Evolutionary conservation across 2,329 filamentous ascomycete species (phyloP), one percentile per base, ranked within the genome.

Genomic region (Colletotrichum truncatum): DNA sequence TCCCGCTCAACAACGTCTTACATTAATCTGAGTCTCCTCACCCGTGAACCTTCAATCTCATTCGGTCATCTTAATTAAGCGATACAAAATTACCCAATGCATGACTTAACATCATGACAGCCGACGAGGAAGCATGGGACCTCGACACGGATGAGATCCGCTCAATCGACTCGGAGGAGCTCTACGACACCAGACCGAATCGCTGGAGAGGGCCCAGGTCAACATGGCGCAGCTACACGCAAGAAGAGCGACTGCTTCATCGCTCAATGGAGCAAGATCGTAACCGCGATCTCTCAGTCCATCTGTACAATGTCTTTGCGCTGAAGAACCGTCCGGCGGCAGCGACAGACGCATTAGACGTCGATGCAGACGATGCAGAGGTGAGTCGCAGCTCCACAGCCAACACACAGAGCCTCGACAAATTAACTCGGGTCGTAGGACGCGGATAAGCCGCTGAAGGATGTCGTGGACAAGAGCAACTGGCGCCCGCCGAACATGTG

Each of bases 251-350:
- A 12, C 82, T 84, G 7, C 83, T 92, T 2, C 85, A 86, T 63
- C 80, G 84, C 5, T 89, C 90, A 7, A 80, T 97, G 59, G 85
- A 90, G 63, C 84, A 87, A 46, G 74, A 89, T 14, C 83, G 87
- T 34, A 86, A 90, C 38, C 81, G 85, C 56, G 90, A 98, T 73
- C 80, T 98, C 10, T 83, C 87, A 0, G 78, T 90, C 45, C 94
- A 97, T 78, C 80, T 98, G 5, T 97, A 93, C 79, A 93, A 96
- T 76, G 84, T 91, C 0, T 91, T 91, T 78, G 85, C 85, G 34
- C 80, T 97, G 58, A 93, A 91, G 75, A 78, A 80, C 34, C 79
- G 84, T n/a, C 34, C 61, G 9, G 43, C 41, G 10, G 52, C 26
- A 6, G 25, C 23, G 7, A 12, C 23, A 3, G 69, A 58, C 8